Base-by-base conservation (phyloP, 2,329 filamentous ascomycete genomes). In the Penicillium sclerotigenum region DNA sequence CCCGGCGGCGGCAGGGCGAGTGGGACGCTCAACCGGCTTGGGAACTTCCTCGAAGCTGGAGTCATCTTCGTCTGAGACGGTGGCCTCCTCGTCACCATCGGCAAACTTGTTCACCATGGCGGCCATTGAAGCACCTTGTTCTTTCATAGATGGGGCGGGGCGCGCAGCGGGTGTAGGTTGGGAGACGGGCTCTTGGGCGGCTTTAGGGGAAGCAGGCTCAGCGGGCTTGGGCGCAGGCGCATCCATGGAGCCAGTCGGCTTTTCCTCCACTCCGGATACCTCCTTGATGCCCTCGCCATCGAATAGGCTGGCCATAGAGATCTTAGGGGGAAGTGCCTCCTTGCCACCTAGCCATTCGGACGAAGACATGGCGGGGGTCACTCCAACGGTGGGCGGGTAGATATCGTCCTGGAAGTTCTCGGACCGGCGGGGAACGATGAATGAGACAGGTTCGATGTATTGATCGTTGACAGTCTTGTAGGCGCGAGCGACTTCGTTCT, bases 341-440 rank as follows among this genome's bases (percentile, higher is more conserved):
- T 96, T 94, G 61, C 94, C 94, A 14, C 82, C 81, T 51, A 96
- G 81, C 92, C 92, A 99, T 64, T 97, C 92, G 43, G 82, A 77
- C 38, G 89, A 84, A 54, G 86, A 88, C 69, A 96, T 84, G 57
- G 88, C 92, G 47, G 94, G 85, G 76, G 91, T 95, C 52, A 83
- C 73, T 59, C 94, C 93, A 54, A 81, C 81, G 13, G 91, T 88
- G 11, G 94, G 93, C 40, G 93, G 94, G 75, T 90, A 99, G 68
- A 99, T 97, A 71, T 99, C 94, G 59, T 91, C 90, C 77, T 97
- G 93, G 85, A 97, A 97, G 49, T 88, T 91, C 75, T 97, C 91
- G 53, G 94, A 90, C 61, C 94, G 86, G 61, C 94, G 87, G 47
- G 94, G 94, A 2, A 97, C 94, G 52, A 96, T 96, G 79, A 99